Evolutionary conservation across 768 basidiomycete species (phyloP).

Genomic region (Tricholoma saponaceum): DNA sequence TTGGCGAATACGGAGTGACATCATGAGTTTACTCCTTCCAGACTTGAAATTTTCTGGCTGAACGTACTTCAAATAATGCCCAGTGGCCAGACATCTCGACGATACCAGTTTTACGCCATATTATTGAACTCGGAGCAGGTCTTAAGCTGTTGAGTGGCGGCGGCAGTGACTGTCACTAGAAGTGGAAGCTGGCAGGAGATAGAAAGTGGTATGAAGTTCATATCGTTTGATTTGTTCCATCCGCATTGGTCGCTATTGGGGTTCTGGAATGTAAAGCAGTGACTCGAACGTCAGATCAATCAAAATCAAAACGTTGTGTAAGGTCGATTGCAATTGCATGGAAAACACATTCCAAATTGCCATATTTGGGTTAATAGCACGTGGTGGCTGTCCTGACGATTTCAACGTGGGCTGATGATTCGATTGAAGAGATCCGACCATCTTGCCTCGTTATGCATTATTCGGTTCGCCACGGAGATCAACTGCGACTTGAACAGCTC

Average conservation of each 20-base stretch:
- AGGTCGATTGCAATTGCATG: neutral
- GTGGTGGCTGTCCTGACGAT: neutral
- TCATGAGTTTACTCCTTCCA: neutral
- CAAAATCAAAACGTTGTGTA: neutral
- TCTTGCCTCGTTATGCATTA: too few species aligned
- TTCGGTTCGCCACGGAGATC: neutral
- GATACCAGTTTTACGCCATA: too few species aligned
- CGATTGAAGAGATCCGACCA: too few species aligned
- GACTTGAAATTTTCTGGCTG: too few species aligned
- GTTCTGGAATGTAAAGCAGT: neutral
- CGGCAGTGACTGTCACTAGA: neutral
- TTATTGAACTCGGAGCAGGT: neutral
- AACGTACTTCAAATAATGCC: too few species aligned
- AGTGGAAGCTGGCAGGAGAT: neutral
- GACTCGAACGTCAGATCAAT: too few species aligned
- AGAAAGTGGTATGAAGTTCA: neutral
- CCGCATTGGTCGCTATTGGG: neutral
- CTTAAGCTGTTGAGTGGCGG: neutral
- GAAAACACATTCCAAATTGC: too few species aligned
- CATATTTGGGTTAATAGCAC: neutral
- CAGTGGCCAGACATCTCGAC: too few species aligned
- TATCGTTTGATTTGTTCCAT: neutral
- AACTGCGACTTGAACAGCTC: neutral
- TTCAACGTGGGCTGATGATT: too few species aligned
- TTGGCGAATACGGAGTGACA: neutral